Conservation (phyloP, 2,329 filamentous ascomycete genomes). For the Aurifilum marmelostoma region DNA sequence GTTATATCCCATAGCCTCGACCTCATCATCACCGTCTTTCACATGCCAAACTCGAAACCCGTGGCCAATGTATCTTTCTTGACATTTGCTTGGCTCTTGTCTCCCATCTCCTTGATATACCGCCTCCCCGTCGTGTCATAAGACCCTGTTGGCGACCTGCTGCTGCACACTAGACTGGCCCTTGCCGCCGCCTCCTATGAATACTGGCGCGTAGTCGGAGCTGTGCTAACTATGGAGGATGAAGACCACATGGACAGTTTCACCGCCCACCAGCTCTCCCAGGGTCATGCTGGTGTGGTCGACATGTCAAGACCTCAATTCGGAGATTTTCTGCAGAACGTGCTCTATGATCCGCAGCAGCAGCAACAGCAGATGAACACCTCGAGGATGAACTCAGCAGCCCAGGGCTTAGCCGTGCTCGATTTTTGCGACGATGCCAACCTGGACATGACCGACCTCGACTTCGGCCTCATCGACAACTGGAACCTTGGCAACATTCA, state of each 20-base stretch:
- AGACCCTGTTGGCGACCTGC: not conserved
- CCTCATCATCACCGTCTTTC: not conserved
- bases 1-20: not conserved
- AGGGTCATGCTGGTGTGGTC: slow-evolving; percentile 26
- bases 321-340: slow-evolving; percentile 54
- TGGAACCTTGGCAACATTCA: slow-evolving; percentile 49
- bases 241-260: slow-evolving; percentile 30
- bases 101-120: not conserved
- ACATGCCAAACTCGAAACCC: not conserved
- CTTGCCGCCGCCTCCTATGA: not conserved
- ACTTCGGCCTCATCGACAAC: slow-evolving; percentile 54
- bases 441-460: slow-evolving; percentile 55
- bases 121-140: not conserved
- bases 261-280: slow-evolving; percentile 21
- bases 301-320: slow-evolving; percentile 47
- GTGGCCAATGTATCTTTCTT: too few relatives aligned
- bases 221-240: slow-evolving; percentile 22
- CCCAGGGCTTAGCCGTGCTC: slow-evolving; percentile 49
- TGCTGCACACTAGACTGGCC: not conserved
- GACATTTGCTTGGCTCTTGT: not conserved
- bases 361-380: slow-evolving; percentile 39
- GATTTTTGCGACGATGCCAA: slow-evolving; percentile 55
- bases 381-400: slow-evolving; percentile 42
- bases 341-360: slow-evolving; percentile 47
- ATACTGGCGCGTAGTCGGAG: not conserved